Evolutionary conservation across 495 filamentous ascomycete species (phyloP).

Genomic region (Penicillium tannophilum): DNA sequence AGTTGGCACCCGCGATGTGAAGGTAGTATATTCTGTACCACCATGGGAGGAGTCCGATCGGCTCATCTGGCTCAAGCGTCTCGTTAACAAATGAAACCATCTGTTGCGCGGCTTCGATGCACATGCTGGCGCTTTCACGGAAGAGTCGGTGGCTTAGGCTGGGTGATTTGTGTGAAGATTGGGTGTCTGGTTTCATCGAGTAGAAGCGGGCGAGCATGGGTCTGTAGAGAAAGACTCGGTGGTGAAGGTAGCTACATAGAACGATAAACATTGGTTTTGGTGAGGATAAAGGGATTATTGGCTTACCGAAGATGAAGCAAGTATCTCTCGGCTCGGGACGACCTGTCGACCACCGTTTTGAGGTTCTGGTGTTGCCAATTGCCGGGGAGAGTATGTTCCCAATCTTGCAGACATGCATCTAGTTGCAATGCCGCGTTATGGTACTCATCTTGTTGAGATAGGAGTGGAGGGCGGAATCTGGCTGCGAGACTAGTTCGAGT

Average conservation of each 20-base stretch:
- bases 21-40: slow-evolving; percentile 30
- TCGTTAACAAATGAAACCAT: slow-evolving; percentile 20
- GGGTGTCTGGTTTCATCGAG: slow-evolving; percentile 14
- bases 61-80: slow-evolving; percentile 16
- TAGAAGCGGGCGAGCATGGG: slow-evolving; percentile 27
- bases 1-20: slow-evolving; percentile 26
- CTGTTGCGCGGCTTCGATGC: slow-evolving; percentile 23
- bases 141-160: slow-evolving; percentile 23
- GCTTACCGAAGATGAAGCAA: slow-evolving; percentile 26
- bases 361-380: slow-evolving; percentile 16
- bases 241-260: slow-evolving; percentile 18
- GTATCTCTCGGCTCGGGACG: slow-evolving; percentile 19
- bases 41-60: slow-evolving; percentile 27
- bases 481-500: slow-evolving; percentile 18
- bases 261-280: neutral
- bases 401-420: slow-evolving; percentile 26
- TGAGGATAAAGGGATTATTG: neutral
- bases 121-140: slow-evolving; percentile 22
- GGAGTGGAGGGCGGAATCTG: slow-evolving; percentile 11
- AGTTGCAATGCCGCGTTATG: slow-evolving; percentile 22
- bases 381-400: slow-evolving; percentile 24
- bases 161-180: slow-evolving; percentile 3
- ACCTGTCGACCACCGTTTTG: slow-evolving; percentile 13
- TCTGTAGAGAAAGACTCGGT: slow-evolving; percentile 25
- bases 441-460: slow-evolving; percentile 29